Conservation (phyloP, 768 basidiomycete genomes). For the Sarcomyxa edulis region DNA sequence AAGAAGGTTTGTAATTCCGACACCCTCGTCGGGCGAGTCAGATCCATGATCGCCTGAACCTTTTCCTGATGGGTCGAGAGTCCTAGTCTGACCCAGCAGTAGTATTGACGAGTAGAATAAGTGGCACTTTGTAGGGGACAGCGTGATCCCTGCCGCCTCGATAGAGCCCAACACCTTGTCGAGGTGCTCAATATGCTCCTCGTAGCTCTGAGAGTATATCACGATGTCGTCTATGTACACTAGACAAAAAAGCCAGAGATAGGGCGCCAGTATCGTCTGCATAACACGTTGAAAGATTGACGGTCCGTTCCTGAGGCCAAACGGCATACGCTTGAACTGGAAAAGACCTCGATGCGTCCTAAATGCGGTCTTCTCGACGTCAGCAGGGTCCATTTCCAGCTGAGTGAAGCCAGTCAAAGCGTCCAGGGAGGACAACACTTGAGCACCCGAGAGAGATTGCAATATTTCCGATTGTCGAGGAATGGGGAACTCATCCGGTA, state of each 20-base stretch:
- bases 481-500: constrained; percentile 17
- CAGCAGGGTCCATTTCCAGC: too few relatives aligned
- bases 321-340: too few relatives aligned
- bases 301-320: too few relatives aligned
- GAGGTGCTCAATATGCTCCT: constrained; percentile 31
- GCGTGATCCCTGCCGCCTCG: constrained; percentile 19
- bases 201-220: constrained; percentile 19
- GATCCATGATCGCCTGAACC: constrained; percentile 25
- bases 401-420: too few relatives aligned
- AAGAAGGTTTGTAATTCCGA: constrained; percentile 25
- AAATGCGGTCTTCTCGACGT: too few relatives aligned
- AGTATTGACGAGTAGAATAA: too few relatives aligned
- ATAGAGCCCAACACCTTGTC: constrained; percentile 22
- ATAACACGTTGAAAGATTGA: constrained; percentile 37
- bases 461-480: constrained; percentile 19
- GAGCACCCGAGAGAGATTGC: constrained; percentile 22
- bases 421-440: constrained; percentile 27
- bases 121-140: constrained; percentile 30
- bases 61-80: constrained; percentile 32
- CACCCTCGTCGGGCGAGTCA: constrained; percentile 19
- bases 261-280: constrained; percentile 28
- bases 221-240: constrained; percentile 41
- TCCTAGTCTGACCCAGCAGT: constrained; percentile 31
- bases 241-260: constrained; percentile 30
- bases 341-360: too few relatives aligned